Evolutionary conservation across 306 rosid genomes (phyloP).

Genomic region (Abrus pulchellus): DNA sequence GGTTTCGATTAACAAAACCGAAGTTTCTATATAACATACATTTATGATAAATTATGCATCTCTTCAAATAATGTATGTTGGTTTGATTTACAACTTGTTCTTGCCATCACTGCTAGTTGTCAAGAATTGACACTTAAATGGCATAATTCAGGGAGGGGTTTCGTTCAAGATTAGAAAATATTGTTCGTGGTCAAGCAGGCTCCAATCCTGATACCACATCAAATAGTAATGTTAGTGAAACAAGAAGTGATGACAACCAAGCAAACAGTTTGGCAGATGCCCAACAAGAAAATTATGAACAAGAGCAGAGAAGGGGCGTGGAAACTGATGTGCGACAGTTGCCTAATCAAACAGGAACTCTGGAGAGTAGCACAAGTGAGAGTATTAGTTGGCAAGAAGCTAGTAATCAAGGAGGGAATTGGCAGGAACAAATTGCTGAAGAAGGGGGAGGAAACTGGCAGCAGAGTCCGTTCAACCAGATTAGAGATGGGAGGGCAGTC

Average conservation of each 20-base stretch:
- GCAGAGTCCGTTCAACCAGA: conserved; percentile 69
- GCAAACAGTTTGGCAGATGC: conserved; percentile 60
- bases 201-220: conserved; percentile 72
- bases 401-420: conserved; percentile 62
- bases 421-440: conserved; percentile 77
- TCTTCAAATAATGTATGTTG: background rate
- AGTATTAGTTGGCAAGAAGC: conserved; percentile 75
- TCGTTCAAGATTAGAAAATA: conserved; percentile 86
- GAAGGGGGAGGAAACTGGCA: conserved; percentile 79
- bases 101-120: conserved; percentile 43
- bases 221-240: conserved; percentile 65
- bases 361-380: conserved; percentile 65
- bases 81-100: background rate
- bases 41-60: background rate
- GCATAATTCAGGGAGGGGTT: conserved; percentile 83
- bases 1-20: no score
- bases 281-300: conserved; percentile 68
- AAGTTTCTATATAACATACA: background rate
- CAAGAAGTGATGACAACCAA: conserved; percentile 68
- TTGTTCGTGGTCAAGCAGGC: conserved; percentile 89
- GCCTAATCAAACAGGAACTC: conserved; percentile 64
- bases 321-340: conserved; percentile 62
- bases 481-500: conserved; percentile 70
- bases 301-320: conserved; percentile 63
- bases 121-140: conserved; percentile 45